Evolutionary conservation across 257 asterid genomes (phyloP).

Genomic region (Sherardia arvensis): DNA sequence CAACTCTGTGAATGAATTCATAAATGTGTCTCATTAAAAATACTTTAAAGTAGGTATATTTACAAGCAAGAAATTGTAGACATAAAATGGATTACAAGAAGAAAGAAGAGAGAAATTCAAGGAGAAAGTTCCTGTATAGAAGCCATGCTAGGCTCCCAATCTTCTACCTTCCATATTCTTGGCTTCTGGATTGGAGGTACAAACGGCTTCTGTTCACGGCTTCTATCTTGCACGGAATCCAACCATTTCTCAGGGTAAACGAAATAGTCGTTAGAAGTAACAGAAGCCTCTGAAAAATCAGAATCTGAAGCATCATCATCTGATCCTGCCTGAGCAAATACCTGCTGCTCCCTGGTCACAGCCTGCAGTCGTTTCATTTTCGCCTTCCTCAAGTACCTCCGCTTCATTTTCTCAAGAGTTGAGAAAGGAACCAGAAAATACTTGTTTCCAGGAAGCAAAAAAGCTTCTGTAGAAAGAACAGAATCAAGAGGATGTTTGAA

Average conservation of each 20-base stretch:
- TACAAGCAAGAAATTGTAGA: not conserved
- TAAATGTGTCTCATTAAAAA: not conserved
- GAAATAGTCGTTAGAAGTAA: conserved; percentile 25
- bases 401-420: conserved; percentile 49
- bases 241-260: conserved; percentile 30
- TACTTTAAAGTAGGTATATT: not conserved
- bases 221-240: conserved; percentile 12
- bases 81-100: too few species aligned
- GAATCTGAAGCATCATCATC: not conserved
- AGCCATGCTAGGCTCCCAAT: conserved; percentile 57
- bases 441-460: conserved; percentile 52
- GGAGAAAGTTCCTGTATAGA: conserved; percentile 61
- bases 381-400: conserved; percentile 18
- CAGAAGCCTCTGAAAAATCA: conserved; percentile 20
- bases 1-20: not conserved
- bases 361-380: conserved; percentile 6
- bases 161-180: conserved; percentile 34
- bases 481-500: conserved; percentile 52
- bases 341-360: conserved; percentile 10
- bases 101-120: conserved; percentile 18
- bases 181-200: conserved; percentile 56
- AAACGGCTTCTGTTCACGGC: conserved; percentile 28
- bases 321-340: conserved; percentile 23
- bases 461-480: conserved; percentile 33
- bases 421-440: conserved; percentile 40